Percentiles rank a stretch among this genome's conserved stretches.
Evolutionary conservation across 495 filamentous ascomycete species (phyloP).

Genomic region (Tuber magnatum): DNA sequence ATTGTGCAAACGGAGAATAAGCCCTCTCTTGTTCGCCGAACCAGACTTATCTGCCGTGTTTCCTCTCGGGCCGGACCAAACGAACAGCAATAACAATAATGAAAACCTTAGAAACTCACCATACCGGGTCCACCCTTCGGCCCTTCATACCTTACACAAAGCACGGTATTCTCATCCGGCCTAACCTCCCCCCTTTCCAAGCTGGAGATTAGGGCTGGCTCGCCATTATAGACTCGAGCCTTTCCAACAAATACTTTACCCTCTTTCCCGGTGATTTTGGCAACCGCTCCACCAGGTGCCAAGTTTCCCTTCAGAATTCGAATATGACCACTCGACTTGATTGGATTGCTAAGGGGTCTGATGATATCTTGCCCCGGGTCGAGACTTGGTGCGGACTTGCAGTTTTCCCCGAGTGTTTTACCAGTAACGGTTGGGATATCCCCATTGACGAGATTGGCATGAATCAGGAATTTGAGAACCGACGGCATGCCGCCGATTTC

Average conservation of each 20-base stretch:
- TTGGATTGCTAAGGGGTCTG: constrained; percentile 69
- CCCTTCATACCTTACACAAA: constrained; percentile 91
- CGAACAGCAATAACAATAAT: constrained; percentile 25
- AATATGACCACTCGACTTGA: constrained; percentile 81
- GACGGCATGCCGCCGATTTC: constrained; percentile 84
- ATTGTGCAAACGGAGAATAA: background rate
- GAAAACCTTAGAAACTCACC: constrained; percentile 43
- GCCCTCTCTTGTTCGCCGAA: background rate
- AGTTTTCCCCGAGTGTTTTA: constrained; percentile 81
- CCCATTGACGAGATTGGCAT: constrained; percentile 73
- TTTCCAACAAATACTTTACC: constrained; percentile 73
- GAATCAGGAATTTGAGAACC: constrained; percentile 86
- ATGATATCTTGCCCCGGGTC: constrained; percentile 79
- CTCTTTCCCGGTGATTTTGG: constrained; percentile 98
- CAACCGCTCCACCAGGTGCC: constrained; percentile 83
- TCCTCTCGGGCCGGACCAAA: constrained; percentile 5
- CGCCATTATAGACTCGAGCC: constrained; percentile 87
- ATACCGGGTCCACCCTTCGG: constrained; percentile 94
- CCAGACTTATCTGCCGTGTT: constrained; percentile 3
- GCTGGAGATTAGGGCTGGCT: constrained; percentile 67
- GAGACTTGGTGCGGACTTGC: constrained; percentile 70
- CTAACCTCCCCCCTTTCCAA: constrained; percentile 65
- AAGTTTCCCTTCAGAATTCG: constrained; percentile 87
- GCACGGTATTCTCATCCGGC: constrained; percentile 72
- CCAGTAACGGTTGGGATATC: constrained; percentile 85